Base-by-base conservation (phyloP, 441 rosid genomes). In the Eutrema salsugineum region DNA sequence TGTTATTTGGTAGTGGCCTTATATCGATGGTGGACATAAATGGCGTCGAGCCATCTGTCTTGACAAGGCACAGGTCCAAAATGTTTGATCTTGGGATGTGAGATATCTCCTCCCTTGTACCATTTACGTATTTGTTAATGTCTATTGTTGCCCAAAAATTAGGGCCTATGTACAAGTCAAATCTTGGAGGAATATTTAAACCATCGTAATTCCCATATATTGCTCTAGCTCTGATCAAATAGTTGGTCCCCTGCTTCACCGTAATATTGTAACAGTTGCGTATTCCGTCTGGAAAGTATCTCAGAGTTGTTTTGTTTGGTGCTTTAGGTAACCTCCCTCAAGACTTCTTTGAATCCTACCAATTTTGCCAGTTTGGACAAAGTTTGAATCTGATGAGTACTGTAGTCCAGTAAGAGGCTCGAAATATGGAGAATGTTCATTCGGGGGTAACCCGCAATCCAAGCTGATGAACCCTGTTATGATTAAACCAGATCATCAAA, bases 391-490 rank as follows among this genome's bases (percentile, higher is more conserved):
- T 1, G 85, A 71, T 20, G 42, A 8, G 28, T 44, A 83, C 3
- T 9, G 4, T 48, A 80, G 20, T 11, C 68, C 50, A 11, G 58
- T 78, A 9, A 2, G 14, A 4, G 15, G 1, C 0, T 81, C 80
- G 0, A 2, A 15, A 16, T 78, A 79, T 36, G 35, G 51, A 0
- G 53, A 70, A 6, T 9, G 2, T 10, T 66, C 63, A 6, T 63
- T 44, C 2, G 65, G 32, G 10, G 62, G 1, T 32, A 66, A 27
- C 5, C 84, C 88, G 22, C 83, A 80, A 56, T 82, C 86, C 42
- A 84, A 46, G 69, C 86, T 84, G 7, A 84, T 74, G 79, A 82
- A 82, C 12, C 75, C 82, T 82, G 78, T n/a, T 33, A 30, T 5
- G 33, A 30, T 30, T 1, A 22, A 22, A 0, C 24, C 24, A 2